Conservation (phyloP, 2,329 filamentous ascomycete species). For the Colletotrichum musicola region DNA sequence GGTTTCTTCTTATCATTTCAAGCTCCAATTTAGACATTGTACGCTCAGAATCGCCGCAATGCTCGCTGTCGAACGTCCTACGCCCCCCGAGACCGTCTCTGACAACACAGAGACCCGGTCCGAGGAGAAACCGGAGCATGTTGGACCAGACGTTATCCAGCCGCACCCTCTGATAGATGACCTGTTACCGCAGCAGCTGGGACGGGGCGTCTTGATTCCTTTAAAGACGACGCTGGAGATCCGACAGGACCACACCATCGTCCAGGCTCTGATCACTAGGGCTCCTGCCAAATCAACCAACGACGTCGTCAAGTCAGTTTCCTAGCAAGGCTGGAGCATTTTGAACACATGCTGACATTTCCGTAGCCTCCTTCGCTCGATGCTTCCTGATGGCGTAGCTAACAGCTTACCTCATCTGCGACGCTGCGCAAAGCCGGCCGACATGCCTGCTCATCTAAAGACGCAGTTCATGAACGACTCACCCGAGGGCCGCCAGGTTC, state of each 20-base stretch:
- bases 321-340: conserved; percentile 15
- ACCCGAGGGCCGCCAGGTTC: conserved; percentile 66
- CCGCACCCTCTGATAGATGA: conserved; percentile 50
- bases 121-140: conserved; percentile 33
- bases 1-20: neutral
- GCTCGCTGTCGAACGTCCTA: conserved; percentile 28
- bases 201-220: conserved; percentile 67
- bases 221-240: conserved; percentile 75
- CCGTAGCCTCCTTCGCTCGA: conserved; percentile 56
- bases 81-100: conserved; percentile 7
- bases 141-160: conserved; percentile 39
- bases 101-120: conserved; percentile 23
- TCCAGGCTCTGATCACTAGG: conserved; percentile 77
- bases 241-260: conserved; percentile 67
- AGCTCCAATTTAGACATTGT: neutral
- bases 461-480: conserved; percentile 71
- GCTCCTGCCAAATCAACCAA: conserved; percentile 80
- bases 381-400: conserved; percentile 71
- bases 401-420: conserved; percentile 79
- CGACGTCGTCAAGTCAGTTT: conserved; percentile 76
- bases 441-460: conserved; percentile 76
- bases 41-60: conserved; percentile 10
- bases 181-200: conserved; percentile 50
- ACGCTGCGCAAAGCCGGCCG: conserved; percentile 78
- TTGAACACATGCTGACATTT: conserved; percentile 44